Base-by-base conservation (phyloP, 768 basidiomycete species). In the Podaxis carcinomalis region DNA sequence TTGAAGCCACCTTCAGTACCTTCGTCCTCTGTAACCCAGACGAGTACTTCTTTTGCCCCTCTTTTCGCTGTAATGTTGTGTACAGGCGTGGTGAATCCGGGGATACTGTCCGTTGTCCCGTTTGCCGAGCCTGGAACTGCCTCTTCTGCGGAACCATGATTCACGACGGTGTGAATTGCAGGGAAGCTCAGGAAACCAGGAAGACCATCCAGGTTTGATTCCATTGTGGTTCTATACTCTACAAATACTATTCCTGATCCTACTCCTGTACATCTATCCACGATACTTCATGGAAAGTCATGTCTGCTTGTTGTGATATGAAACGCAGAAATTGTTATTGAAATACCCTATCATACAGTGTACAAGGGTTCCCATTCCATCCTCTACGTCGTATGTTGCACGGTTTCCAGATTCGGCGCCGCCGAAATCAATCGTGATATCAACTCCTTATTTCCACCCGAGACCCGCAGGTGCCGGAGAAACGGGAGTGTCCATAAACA, bases 1-100 rank as follows among this genome's bases (percentile, higher is more conserved):
- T 84, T 36, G 73, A 73, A 39, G 67, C 72, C 4, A 74, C 78
- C 2, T 82, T 85, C 64, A 62, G 77, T 6, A 64, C 75, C 1
- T 71, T 81, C 68, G 71, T 86, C 53, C 78, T 77, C 58, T 64
- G 69, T 10, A 72, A 69, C 32, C 68, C 74, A 0, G 66, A 75
- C 28, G 75, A 77, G n/a, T 78, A 78, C 63, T 78, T 78, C 62
- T 82, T 81, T 70, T 88, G 85, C 67, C 83, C 85, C 1, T 77
- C 80, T 1, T 71, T 79, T 2, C 72, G 78, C 54, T 88, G 86
- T 65, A 65, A 76, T 46, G 74, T 77, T 11, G 74, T 85, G 16
- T 83, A 83, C 67, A 68, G 73, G 23, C 61, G 63, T 13, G 68
- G 69, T 19, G 63, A 64, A 21, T 57, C 66, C 23, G 69, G 68